phyloP scores from a whole-genome alignment of 2,329 filamentous ascomycete genomes.

The Paradendryphiella salina region DNA sequence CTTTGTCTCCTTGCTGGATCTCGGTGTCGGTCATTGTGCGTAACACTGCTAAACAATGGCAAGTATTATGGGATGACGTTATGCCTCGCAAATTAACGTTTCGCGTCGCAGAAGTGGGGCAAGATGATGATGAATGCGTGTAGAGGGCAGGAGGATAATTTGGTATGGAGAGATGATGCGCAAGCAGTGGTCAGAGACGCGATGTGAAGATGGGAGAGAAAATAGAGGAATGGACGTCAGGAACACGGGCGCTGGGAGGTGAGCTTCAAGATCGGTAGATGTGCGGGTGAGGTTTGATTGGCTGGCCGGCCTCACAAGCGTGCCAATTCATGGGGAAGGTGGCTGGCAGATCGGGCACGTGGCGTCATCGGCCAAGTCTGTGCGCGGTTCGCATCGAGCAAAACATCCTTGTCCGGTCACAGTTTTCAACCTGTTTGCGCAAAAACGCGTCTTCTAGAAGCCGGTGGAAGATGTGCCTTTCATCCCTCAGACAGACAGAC shows the following conservation, averaged over 20 bases:
- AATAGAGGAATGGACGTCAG: constrained; percentile 23
- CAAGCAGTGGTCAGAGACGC: constrained; percentile 22
- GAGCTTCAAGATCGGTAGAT: constrained; percentile 39
- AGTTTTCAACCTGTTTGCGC: neutral
- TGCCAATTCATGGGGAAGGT: constrained; percentile 15
- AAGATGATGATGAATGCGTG: constrained; percentile 32
- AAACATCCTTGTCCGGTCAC: constrained; percentile 7
- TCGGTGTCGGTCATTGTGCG: constrained; percentile 43
- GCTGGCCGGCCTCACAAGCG: constrained; percentile 11
- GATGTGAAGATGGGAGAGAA: constrained; percentile 25
- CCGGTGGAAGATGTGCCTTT: neutral
- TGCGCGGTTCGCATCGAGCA: constrained; percentile 10
- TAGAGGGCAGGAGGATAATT: constrained; percentile 19
- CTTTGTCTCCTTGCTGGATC: constrained; percentile 45
- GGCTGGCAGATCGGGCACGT: constrained; percentile 29
- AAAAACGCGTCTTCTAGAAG: constrained; percentile 2
- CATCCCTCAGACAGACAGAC: neutral
- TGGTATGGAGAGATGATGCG: constrained; percentile 29
- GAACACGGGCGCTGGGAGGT: constrained; percentile 24
- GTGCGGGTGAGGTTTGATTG: constrained; percentile 34
- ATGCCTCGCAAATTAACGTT: constrained; percentile 27
- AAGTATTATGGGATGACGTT: constrained; percentile 36
- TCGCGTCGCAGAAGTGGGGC: constrained; percentile 23
- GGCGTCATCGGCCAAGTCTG: constrained; percentile 33
- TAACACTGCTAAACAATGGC: constrained; percentile 16